Conservation (phyloP, 169 alveolate species). For the Plasmodium berghei region DNA sequence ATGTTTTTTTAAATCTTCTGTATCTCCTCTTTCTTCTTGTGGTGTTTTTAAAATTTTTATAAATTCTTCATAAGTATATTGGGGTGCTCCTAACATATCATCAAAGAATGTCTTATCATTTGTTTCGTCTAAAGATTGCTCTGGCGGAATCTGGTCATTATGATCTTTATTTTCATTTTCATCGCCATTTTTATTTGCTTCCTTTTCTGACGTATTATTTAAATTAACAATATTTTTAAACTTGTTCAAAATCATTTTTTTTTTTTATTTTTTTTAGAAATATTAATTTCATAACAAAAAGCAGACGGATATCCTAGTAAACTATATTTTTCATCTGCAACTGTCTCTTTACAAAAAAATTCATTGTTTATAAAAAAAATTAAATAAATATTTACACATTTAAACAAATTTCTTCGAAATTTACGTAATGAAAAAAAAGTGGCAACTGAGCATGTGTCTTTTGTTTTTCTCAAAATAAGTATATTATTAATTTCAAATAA, state of each 20-base stretch:
- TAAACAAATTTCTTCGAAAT: too few relatives aligned
- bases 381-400: background rate
- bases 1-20: constrained; percentile 78
- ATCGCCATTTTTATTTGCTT: constrained; percentile 36
- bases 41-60: constrained; percentile 77
- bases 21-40: constrained; percentile 83
- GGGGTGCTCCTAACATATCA: constrained; percentile 81
- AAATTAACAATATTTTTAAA: constrained; percentile 52
- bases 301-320: background rate
- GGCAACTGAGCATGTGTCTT: too few relatives aligned
- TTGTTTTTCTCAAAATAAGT: too few relatives aligned
- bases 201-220: constrained; percentile 39
- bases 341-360: background rate
- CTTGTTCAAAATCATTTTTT: constrained; percentile 35
- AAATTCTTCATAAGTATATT: constrained; percentile 84
- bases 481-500: too few relatives aligned
- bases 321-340: background rate
- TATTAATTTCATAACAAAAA: background rate
- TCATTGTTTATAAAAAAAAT: background rate
- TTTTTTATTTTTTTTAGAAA: background rate
- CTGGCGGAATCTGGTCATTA: constrained; percentile 4
- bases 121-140: constrained; percentile 25
- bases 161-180: constrained; percentile 34
- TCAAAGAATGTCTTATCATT: constrained; percentile 78
- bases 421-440: too few relatives aligned